phyloP scores from a whole-genome alignment of 345 rosid genomes.

The Garcia nutans region DNA sequence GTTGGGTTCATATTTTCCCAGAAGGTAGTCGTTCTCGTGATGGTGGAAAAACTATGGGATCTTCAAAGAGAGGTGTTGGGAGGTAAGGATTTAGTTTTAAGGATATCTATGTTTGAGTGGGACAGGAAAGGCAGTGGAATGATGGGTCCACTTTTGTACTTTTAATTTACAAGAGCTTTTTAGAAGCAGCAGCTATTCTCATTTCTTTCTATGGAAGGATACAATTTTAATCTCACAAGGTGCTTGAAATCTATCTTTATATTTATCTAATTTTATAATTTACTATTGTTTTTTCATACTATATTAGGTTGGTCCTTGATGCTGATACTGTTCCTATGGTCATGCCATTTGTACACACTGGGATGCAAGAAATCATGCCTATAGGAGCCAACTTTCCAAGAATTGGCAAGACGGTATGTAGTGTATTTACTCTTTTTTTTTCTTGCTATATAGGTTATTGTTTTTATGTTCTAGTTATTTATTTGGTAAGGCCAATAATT shows the following conservation, averaged over 20 bases:
- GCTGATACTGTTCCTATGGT: constrained; percentile 80
- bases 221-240: not conserved
- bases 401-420: constrained; percentile 79
- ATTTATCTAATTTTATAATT: not conserved
- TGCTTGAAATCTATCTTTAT: not conserved
- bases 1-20: constrained; percentile 98
- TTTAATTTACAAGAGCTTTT: not conserved
- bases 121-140: not conserved
- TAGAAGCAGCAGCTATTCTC: not conserved
- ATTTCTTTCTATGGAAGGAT: not conserved
- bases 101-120: not conserved
- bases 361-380: constrained; percentile 98
- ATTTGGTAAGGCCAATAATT: not conserved
- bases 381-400: constrained; percentile 83
- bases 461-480: not conserved
- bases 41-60: constrained; percentile 84
- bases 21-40: constrained; percentile 95
- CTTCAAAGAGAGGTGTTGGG: constrained; percentile 92
- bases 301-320: constrained; percentile 73
- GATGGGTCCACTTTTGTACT: not conserved
- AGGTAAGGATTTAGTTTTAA: constrained; percentile 47
- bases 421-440: not conserved
- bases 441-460: not conserved
- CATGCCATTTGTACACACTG: constrained; percentile 88
- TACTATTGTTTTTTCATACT: not conserved